Evolutionary conservation across 805 yeast species (phyloP).

Genomic region (Clavispora asparagi): DNA sequence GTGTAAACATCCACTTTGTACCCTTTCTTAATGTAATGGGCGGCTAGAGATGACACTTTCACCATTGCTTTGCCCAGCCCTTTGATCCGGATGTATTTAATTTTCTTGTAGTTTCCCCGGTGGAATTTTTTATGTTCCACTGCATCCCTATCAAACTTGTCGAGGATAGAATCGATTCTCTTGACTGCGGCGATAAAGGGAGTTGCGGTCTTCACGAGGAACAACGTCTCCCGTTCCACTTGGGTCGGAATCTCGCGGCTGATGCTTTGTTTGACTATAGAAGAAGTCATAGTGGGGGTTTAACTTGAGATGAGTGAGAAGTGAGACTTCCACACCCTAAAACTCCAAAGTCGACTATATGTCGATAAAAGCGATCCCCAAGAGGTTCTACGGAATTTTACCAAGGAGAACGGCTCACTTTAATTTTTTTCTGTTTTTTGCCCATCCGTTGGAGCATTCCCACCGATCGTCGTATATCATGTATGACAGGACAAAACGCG

Average conservation of each 20-base stretch:
- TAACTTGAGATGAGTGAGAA: slow-evolving; percentile 1
- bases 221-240: slow-evolving; percentile 41
- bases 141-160: slow-evolving; percentile 30
- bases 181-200: slow-evolving; percentile 74
- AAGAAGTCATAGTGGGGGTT: slow-evolving; percentile 23
- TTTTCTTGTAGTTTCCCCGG: slow-evolving; percentile 33
- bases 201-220: slow-evolving; percentile 58
- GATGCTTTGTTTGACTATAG: slow-evolving; percentile 51
- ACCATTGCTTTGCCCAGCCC: slow-evolving; percentile 74
- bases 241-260: slow-evolving; percentile 36
- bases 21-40: slow-evolving; percentile 48
- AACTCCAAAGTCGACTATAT: not conserved
- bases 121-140: slow-evolving; percentile 20
- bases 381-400: too few species aligned
- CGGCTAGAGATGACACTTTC: slow-evolving; percentile 57
- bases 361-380: too few species aligned
- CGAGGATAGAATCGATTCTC: slow-evolving; percentile 50
- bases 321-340: slow-evolving; percentile 1
- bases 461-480: not conserved
- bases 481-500: not conserved
- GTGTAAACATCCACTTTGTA: slow-evolving; percentile 58
- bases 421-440: too few species aligned
- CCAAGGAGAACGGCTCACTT: too few species aligned
- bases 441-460: not conserved
- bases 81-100: slow-evolving; percentile 46